These are phyloP conservation scores for Lactarius tabidus DNA, from an alignment of 768 basidiomycete species.

Conservation along the genomic window DNA sequence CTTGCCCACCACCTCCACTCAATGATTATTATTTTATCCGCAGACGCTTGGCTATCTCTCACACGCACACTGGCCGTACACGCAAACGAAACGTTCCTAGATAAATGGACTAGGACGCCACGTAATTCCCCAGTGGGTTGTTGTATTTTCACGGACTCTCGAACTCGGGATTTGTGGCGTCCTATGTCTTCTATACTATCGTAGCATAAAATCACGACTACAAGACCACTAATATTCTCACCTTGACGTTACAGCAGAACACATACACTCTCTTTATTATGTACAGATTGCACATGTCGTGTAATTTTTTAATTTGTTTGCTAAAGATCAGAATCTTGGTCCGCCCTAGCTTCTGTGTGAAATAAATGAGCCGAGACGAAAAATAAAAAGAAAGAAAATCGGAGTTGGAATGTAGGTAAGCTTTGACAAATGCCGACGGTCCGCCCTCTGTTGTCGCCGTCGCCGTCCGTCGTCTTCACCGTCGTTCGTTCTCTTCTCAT, in stretches of 20 bases:
- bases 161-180: conserved; percentile 14
- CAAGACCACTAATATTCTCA: background rate
- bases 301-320: background rate
- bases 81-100: conserved; percentile 4
- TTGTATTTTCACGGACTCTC: conserved; percentile 4
- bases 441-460: background rate
- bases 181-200: background rate
- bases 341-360: background rate
- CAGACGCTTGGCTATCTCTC: background rate
- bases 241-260: background rate
- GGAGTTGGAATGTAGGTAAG: conserved; percentile 16
- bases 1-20: background rate
- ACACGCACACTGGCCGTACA: background rate
- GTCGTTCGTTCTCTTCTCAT: background rate
- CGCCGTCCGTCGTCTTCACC: background rate
- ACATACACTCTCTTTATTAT: conserved; percentile 3
- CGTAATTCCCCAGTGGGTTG: conserved; percentile 8
- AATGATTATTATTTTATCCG: conserved; percentile 4
- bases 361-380: background rate
- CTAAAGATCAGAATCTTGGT: background rate
- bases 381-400: background rate
- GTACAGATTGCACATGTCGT: background rate
- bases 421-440: conserved; percentile 14
- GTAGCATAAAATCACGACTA: background rate
- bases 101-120: conserved; percentile 3